phyloP scores from a whole-genome alignment of 2,329 filamentous ascomycete genomes.

The Aspergillus brunneoviolaceus region DNA sequence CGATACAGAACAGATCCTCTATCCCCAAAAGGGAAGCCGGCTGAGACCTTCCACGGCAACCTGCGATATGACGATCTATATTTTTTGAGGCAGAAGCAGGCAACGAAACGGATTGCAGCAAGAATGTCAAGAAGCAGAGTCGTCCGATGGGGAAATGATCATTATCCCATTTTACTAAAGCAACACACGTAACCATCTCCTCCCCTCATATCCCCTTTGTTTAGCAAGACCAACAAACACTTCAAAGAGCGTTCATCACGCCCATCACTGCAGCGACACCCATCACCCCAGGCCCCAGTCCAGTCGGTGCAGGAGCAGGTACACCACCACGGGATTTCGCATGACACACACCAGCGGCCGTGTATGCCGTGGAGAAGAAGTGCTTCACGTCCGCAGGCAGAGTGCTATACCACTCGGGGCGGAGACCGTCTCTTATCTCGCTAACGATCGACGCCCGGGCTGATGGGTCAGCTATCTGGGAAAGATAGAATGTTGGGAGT shows the following conservation, averaged over 20 bases:
- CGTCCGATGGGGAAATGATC: too few relatives aligned
- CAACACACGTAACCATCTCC: background rate
- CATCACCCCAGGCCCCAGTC: background rate
- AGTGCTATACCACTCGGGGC: conserved; percentile 28
- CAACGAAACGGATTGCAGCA: too few relatives aligned
- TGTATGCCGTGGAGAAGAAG: conserved; percentile 17
- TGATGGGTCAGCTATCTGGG: conserved; percentile 20
- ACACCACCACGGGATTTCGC: background rate
- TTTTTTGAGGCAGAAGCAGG: too few relatives aligned
- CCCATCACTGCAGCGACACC: background rate
- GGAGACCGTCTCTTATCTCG: conserved; percentile 24
- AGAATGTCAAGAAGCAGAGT: too few relatives aligned
- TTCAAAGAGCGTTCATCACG: background rate
- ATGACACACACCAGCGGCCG: background rate
- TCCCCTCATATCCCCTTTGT: background rate
- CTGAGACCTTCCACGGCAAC: too few relatives aligned
- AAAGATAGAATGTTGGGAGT: conserved; percentile 25
- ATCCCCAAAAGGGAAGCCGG: too few relatives aligned
- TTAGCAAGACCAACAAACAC: background rate
- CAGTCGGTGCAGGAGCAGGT: background rate
- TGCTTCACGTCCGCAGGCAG: conserved; percentile 29
- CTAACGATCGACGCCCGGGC: conserved; percentile 22
- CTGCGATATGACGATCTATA: too few relatives aligned
- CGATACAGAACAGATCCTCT: too few relatives aligned
- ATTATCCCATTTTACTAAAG: background rate